Base-by-base conservation (phyloP, 306 rosid species). In the Adenanthera pavonina region DNA sequence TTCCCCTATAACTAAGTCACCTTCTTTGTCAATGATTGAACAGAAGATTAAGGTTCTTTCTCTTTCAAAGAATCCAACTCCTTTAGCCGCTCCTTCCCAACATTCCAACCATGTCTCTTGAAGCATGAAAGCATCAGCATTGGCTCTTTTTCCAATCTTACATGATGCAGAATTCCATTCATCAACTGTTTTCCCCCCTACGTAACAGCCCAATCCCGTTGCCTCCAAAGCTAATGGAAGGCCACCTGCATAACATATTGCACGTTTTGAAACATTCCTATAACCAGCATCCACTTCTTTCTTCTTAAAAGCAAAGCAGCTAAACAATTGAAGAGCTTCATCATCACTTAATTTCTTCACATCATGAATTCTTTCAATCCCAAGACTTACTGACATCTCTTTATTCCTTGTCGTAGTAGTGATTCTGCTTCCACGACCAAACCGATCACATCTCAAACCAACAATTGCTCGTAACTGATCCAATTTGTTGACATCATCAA, bases 401-500 rank as follows among this genome's bases (percentile, higher is more conserved):
- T 60, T 75, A 33, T 57, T 36, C 20, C 79, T 40, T 3, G 69
- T 75, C 2, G 69, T 75, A 4, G 57, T 75, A 0, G 57, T 41
- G 13, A 75, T 19, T 60, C 40, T 75, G 5, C 56, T 75, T 2
- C 54, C 54, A n/a, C 13, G 10, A 12, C 16, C 52, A 48, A 48
- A 48, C 49, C 49, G 2, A 46, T 46, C 49, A 46, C 49, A 46
- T 1, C 49, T 46, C 6, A 25, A 25, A 25, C 49, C 13, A 8
- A 3, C 49, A 1, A 46, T 11, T 2, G 53, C 51, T 0, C 3
- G 40, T 56, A 78, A 66, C 16, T 68, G 75, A 0, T 36, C 67
- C 15, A 51, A 2, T 52, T 68, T 40, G 15, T 78, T 69, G 14
- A 79, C 82, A 41, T 69, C 59, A 0, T 79, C 82, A 54, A 79